Conservation (phyloP, 202 grass and related monocot species). For the Cymbopogon flexuosus region DNA sequence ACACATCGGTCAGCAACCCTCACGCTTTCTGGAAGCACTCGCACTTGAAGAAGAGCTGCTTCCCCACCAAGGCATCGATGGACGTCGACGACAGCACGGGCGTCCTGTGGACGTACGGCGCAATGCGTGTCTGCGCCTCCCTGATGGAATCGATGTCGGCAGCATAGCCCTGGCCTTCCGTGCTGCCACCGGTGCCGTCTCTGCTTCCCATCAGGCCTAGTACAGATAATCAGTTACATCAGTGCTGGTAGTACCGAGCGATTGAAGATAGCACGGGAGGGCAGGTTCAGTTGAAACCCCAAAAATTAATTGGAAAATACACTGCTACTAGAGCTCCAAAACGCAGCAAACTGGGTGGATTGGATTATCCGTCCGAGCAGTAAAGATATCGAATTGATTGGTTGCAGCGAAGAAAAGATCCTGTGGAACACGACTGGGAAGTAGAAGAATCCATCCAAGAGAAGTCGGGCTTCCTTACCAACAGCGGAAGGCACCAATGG, state of each 20-base stretch:
- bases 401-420: background rate
- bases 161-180: constrained; percentile 39
- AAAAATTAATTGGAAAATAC: background rate
- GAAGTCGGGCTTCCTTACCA: background rate
- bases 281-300: background rate
- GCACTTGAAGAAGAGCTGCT: constrained; percentile 85
- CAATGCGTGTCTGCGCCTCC: constrained; percentile 66
- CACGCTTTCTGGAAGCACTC: constrained; percentile 97
- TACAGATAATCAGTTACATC: background rate
- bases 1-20: constrained; percentile 19
- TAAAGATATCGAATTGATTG: background rate
- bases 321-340: background rate
- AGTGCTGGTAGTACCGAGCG: background rate
- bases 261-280: background rate
- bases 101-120: constrained; percentile 65
- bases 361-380: background rate
- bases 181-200: background rate
- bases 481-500: background rate
- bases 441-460: background rate
- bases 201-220: constrained; percentile 48
- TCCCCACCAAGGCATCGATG: constrained; percentile 52
- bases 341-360: background rate
- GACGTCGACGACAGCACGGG: constrained; percentile 56
- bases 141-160: constrained; percentile 72
- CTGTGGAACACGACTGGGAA: background rate